Percentiles rank a stretch among this genome's conserved stretches.
These are phyloP conservation scores for Dalechampia spathulata DNA, from an alignment of 441 rosid species.

Conservation along the genomic window DNA sequence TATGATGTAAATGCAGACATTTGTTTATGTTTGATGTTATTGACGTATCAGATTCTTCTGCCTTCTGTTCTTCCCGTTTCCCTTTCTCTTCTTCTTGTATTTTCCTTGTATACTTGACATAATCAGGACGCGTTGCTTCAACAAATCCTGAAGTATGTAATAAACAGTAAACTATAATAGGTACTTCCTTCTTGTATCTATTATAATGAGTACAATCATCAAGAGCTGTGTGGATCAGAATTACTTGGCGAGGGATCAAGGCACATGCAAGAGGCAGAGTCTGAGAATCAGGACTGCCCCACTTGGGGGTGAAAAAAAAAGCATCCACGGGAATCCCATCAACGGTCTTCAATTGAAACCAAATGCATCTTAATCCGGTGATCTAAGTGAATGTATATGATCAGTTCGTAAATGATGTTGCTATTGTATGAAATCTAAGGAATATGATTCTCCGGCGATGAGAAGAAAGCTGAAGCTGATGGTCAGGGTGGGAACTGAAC, in stretches of 20 bases:
- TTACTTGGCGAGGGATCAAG: constrained; percentile 14
- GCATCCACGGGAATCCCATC: constrained; percentile 16
- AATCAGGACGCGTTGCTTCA: no score
- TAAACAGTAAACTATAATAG: background rate
- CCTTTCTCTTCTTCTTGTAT: no score
- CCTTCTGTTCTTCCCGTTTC: no score
- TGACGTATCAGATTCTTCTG: background rate
- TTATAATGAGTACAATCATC: constrained; percentile 6
- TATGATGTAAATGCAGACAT: constrained; percentile 38
- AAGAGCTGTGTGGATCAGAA: constrained; percentile 14
- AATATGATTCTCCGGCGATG: no score
- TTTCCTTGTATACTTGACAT: no score
- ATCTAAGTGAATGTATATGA: no score
- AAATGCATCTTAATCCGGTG: constrained; percentile 9
- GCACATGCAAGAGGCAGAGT: constrained; percentile 41
- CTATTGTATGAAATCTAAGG: no score
- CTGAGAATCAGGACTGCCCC: constrained; percentile 30
- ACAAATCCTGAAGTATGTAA: no score
- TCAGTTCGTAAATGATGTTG: no score
- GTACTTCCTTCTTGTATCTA: background rate
- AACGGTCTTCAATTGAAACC: constrained; percentile 6
- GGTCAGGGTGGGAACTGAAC: no score
- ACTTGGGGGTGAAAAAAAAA: constrained; percentile 19
- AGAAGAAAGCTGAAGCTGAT: no score
- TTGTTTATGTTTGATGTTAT: background rate